Evolutionary conservation across 78 protist genomes (phyloP), one percentile per base, ranked within the genome.

Genomic region (Tieghemostelium lacteum): DNA sequence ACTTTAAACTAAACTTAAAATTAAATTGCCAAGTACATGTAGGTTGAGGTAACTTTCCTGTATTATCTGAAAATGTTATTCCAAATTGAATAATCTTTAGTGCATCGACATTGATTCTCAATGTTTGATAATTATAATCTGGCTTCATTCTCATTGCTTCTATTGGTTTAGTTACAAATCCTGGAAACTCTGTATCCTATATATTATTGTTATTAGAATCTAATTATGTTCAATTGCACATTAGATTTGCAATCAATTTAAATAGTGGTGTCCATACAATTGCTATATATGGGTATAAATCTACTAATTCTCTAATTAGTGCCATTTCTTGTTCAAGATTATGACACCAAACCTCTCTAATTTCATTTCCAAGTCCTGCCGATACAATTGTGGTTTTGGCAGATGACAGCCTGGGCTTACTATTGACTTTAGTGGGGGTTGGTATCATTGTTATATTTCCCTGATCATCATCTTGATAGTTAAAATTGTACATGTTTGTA

Each of bases 141-240:
- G 94, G 49, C 42, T 64, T 22, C 42, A 71, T 73, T 45, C 67
- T 24, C 87, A 96, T 96, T 33, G 75, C 45, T 37, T 97, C 98
- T 12, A 93, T 74, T 1, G 99, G 99, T 87, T 93, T 17, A 22
- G 96, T 98, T n/a, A 97, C 98, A 40, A 95, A 88, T 8, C 99
- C 99, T 16, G 99, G 99, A 73, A 98, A 98, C 70, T 98, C 99
- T 31, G 99, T 98, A 89, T 98, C 99, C 98, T 96, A 17, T 60
- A 34, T 49, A 49, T 36, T 50, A 55, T 12, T 37, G 33, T 37
- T 20, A 29, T 12, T 19, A 26, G 34, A 42, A 31, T 31, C 12
- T 55, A 2, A n/a, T 75, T 33, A 28, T 33, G 24, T 33, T 20
- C 31, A 28, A 19, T 62, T 12, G 61, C n/a, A 55, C 17, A 19